A percentile compares a stretch with the other conserved stretches of the same genome.
phyloP scores from a whole-genome alignment of 768 basidiomycete species.

The Scleroderma citrinum region DNA sequence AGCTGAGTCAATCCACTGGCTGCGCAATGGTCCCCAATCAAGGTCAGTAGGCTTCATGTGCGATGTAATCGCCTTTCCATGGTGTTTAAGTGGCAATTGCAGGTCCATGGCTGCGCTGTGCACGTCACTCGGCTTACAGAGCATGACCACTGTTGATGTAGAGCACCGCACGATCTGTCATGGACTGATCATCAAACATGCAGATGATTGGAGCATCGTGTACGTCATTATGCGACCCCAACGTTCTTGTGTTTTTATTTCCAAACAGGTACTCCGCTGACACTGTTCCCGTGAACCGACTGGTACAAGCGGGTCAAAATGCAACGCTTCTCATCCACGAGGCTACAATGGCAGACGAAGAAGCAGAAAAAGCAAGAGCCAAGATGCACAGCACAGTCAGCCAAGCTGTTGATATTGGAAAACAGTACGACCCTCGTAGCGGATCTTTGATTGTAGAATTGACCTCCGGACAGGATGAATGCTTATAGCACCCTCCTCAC shows the following conservation, averaged over 20 bases:
- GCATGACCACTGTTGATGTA: constrained; percentile 66
- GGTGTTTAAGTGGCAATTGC: background rate
- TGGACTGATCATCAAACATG: constrained; percentile 62
- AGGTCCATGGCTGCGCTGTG: constrained; percentile 44
- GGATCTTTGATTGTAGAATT: background rate
- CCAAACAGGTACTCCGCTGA: constrained; percentile 81
- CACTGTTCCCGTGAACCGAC: constrained; percentile 66
- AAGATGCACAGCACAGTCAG: constrained; percentile 91
- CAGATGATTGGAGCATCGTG: constrained; percentile 47
- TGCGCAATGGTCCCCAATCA: constrained; percentile 1
- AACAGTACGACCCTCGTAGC: constrained; percentile 41
- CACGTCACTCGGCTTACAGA: constrained; percentile 47
- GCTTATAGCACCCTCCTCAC: constrained; percentile 85
- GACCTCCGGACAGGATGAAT: constrained; percentile 55
- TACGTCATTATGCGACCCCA: constrained; percentile 15
- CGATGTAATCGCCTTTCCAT: no score
- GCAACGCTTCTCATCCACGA: constrained; percentile 91
- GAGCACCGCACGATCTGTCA: constrained; percentile 67
- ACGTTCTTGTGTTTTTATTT: background rate
- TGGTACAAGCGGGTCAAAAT: constrained; percentile 57
- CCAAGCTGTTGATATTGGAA: constrained; percentile 77
- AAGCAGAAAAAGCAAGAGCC: constrained; percentile 58
- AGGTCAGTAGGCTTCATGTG: background rate
- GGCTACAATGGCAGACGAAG: constrained; percentile 85
- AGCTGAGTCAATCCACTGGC: constrained; percentile 51